Evolutionary conservation across 208 protist species (phyloP).

Genomic region (Acanthamoeba royreba): DNA sequence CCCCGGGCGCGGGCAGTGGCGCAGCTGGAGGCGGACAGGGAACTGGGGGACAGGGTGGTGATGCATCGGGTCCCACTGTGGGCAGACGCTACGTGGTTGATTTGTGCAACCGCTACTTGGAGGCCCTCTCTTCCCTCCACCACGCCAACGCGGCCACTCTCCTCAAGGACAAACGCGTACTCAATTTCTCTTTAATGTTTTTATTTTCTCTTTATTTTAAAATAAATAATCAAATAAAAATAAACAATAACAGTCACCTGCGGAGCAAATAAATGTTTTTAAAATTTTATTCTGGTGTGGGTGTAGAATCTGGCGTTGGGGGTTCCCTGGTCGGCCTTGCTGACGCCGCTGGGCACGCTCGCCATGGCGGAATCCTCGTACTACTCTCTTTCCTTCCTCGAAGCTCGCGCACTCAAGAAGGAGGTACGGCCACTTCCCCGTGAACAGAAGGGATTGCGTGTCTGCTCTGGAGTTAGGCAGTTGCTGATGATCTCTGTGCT

Average conservation of each 20-base stretch:
- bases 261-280: too few species aligned
- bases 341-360: not conserved
- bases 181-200: too few species aligned
- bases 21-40: not conserved
- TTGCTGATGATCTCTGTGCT: not conserved
- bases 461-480: too few species aligned
- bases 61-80: too few species aligned
- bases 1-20: not conserved
- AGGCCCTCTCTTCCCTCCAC: not conserved
- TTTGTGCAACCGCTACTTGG: not conserved
- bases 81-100: not conserved
- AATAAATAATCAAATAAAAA: not conserved
- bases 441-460: too few species aligned
- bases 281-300: not conserved
- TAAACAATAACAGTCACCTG: too few species aligned
- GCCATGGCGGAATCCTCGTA: not conserved
- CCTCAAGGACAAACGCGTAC: not conserved
- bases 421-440: not conserved
- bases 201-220: not conserved
- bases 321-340: not conserved
- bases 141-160: not conserved
- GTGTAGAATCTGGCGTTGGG: not conserved
- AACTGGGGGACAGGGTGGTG: not conserved
- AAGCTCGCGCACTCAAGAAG: not conserved
- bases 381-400: not conserved